Percentiles rank a stretch among this genome's conserved stretches.
Conservation (phyloP, 805 yeast species). For the Myxozyma neglecta region DNA sequence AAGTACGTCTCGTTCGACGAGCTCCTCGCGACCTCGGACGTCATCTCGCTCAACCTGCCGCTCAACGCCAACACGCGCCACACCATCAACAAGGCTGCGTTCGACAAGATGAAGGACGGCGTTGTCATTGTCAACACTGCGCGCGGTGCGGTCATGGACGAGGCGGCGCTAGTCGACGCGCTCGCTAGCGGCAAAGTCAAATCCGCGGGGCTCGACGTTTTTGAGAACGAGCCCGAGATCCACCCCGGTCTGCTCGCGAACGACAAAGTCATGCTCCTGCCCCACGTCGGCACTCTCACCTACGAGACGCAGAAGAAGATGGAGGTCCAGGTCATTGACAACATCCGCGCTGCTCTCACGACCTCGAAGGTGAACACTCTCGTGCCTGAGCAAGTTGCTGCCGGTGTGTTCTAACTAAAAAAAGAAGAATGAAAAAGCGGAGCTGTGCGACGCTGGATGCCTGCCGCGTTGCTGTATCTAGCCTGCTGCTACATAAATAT, state of each 20-base stretch:
- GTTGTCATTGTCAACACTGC: slow-evolving; percentile 81
- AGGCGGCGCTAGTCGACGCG: slow-evolving; percentile 52
- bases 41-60: slow-evolving; percentile 75
- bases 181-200: slow-evolving; percentile 56
- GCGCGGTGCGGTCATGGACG: slow-evolving; percentile 78
- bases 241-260: slow-evolving; percentile 53
- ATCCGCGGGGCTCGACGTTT: slow-evolving; percentile 64
- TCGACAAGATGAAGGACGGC: slow-evolving; percentile 73
- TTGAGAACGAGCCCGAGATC: slow-evolving; percentile 61
- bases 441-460: too few species aligned
- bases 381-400: slow-evolving; percentile 65
- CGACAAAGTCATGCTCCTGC: slow-evolving; percentile 63
- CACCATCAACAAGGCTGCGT: slow-evolving; percentile 58
- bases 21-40: slow-evolving; percentile 61
- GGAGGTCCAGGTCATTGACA: slow-evolving; percentile 77
- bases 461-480: too few species aligned
- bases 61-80: slow-evolving; percentile 71
- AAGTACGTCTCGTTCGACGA: slow-evolving; percentile 73
- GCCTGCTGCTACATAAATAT: too few species aligned
- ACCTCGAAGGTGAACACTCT: slow-evolving; percentile 70
- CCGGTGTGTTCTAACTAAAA: neutral
- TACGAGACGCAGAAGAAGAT: slow-evolving; percentile 71
- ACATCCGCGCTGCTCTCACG: slow-evolving; percentile 56
- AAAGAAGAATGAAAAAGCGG: neutral
- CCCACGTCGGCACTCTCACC: slow-evolving; percentile 87